Evolutionary conservation across 768 basidiomycete species (phyloP).

Genomic region (Amanita exitialis): DNA sequence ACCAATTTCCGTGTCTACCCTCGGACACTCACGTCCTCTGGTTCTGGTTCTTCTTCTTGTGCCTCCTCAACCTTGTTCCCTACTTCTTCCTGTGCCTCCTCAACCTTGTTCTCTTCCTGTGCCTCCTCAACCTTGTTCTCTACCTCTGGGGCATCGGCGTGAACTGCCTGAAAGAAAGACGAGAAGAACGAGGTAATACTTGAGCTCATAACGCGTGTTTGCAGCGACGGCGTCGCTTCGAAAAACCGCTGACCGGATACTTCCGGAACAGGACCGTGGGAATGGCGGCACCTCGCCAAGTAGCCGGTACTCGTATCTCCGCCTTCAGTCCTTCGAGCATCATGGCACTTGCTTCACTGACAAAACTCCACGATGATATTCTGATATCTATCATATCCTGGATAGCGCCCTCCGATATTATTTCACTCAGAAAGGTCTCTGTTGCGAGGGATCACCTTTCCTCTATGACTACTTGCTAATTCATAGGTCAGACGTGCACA

Average conservation of each 20-base stretch:
- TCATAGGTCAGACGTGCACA: slow-evolving; percentile 35
- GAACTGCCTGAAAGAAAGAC: slow-evolving; percentile 31
- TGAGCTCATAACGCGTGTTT: slow-evolving; percentile 22
- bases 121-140: slow-evolving; percentile 42
- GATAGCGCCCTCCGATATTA: slow-evolving; percentile 26
- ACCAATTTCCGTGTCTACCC: neutral
- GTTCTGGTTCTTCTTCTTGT: slow-evolving; percentile 45
- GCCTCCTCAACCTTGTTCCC: slow-evolving; percentile 40
- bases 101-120: slow-evolving; percentile 46
- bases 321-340: too few species aligned
- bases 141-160: slow-evolving; percentile 41
- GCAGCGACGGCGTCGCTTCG: neutral
- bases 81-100: slow-evolving; percentile 37
- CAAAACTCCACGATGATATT: slow-evolving; percentile 18
- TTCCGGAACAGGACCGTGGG: slow-evolving; percentile 1
- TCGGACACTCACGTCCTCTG: slow-evolving; percentile 64
- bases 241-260: slow-evolving; percentile 3
- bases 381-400: slow-evolving; percentile 22
- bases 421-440: slow-evolving; percentile 32
- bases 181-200: slow-evolving; percentile 34
- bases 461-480: neutral
- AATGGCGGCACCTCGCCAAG: neutral
- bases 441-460: neutral
- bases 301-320: neutral
- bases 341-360: too few species aligned